Percentiles rank a stretch among this genome's conserved stretches.
Evolutionary conservation across 1,139 yeast species (phyloP).

Genomic region (Taphrina confusa): DNA sequence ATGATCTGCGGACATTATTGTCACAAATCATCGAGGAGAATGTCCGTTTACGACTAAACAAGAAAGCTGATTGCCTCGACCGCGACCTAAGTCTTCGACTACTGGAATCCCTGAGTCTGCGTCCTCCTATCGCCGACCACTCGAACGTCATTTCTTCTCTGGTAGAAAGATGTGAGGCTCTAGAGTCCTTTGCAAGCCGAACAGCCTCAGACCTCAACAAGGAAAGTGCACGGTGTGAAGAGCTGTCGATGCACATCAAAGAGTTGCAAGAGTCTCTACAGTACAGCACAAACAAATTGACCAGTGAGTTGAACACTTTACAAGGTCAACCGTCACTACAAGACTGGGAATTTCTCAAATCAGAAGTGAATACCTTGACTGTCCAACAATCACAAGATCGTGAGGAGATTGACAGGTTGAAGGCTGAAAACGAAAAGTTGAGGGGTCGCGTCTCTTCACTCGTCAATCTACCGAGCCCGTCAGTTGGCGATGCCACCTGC

Average conservation of each 20-base stretch:
- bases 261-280: conserved; percentile 10
- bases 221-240: not conserved
- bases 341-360: conserved; percentile 4
- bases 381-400: not conserved
- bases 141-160: conserved; percentile 4
- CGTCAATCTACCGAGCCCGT: not conserved
- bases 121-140: not conserved
- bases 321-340: conserved; percentile 1
- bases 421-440: not conserved
- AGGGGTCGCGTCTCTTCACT: not conserved
- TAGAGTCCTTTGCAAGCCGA: not conserved
- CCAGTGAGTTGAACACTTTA: not conserved
- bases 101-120: not conserved
- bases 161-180: conserved; percentile 6
- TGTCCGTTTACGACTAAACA: not conserved
- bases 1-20: conserved; percentile 6
- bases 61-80: not conserved
- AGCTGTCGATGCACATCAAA: not conserved
- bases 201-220: not conserved
- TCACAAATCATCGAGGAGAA: conserved; percentile 12
- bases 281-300: not conserved
- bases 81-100: not conserved
- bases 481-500: not conserved
- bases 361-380: not conserved
- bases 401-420: not conserved